These are phyloP conservation scores for Blastomyces percursus DNA, from an alignment of 2,329 filamentous ascomycete species.

Conservation along the genomic window DNA sequence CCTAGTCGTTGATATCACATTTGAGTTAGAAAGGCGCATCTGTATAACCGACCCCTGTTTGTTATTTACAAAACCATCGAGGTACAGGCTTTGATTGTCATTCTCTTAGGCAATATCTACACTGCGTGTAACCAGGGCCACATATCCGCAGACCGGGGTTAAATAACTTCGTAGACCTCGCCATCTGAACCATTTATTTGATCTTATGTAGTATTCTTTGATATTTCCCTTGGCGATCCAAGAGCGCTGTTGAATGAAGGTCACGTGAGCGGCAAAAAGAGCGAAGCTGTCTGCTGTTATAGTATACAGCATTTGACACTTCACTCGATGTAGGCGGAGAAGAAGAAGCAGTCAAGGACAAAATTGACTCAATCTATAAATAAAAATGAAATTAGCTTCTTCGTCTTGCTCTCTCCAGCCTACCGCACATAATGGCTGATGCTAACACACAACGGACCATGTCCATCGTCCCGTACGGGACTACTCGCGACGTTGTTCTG, in stretches of 20 bases:
- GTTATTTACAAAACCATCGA: too few species aligned
- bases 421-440: constrained; percentile 12
- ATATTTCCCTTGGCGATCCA: too few species aligned
- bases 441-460: constrained; percentile 19
- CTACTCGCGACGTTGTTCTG: constrained; percentile 37
- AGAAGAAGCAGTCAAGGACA: background rate
- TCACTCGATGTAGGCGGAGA: background rate
- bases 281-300: background rate
- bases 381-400: constrained; percentile 8
- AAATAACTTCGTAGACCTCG: background rate
- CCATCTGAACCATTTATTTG: background rate
- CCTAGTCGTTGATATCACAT: background rate
- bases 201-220: too few species aligned
- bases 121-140: background rate
- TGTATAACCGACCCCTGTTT: too few species aligned
- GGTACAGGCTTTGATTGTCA: too few species aligned
- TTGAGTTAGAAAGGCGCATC: too few species aligned
- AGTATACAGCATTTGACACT: background rate
- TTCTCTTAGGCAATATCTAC: too few species aligned
- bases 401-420: constrained; percentile 1
- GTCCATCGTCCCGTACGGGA: constrained; percentile 34
- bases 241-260: too few species aligned
- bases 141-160: background rate
- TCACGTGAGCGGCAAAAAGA: constrained; percentile 2
- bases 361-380: background rate